phyloP scores from a whole-genome alignment of 257 asterid genomes.

The Primulina huaijiensis region DNA sequence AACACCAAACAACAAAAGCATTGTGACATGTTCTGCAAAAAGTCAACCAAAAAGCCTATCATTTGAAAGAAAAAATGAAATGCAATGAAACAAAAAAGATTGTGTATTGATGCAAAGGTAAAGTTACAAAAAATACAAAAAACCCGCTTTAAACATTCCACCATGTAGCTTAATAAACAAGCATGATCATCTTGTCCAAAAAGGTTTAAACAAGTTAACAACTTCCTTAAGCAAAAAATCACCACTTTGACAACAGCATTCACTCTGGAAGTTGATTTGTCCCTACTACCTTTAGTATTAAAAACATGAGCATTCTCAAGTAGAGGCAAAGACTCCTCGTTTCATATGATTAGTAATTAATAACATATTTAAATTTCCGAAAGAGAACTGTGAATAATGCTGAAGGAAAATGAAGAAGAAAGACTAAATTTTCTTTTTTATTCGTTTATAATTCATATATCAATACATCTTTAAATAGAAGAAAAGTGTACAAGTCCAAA shows the following conservation, averaged over 20 bases:
- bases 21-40: slow-evolving; percentile 44
- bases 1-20: slow-evolving; percentile 64
- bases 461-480: no score
- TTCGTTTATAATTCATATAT: no score
- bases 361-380: slow-evolving; percentile 3
- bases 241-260: slow-evolving; percentile 2
- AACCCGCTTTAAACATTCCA: neutral
- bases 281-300: neutral
- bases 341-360: slow-evolving; percentile 1
- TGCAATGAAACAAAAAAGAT: neutral
- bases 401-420: no score
- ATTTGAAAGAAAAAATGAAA: slow-evolving; percentile 17
- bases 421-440: no score
- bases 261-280: neutral
- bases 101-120: neutral
- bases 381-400: neutral
- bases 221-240: slow-evolving; percentile 12
- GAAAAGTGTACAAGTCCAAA: no score
- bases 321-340: slow-evolving; percentile 6
- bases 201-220: slow-evolving; percentile 2
- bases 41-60: slow-evolving; percentile 13
- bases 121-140: neutral
- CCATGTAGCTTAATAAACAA: neutral
- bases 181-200: neutral
- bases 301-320: slow-evolving; percentile 1